Conservation (phyloP, 176 grass and related monocot genomes). For the Microstegium vimineum region DNA sequence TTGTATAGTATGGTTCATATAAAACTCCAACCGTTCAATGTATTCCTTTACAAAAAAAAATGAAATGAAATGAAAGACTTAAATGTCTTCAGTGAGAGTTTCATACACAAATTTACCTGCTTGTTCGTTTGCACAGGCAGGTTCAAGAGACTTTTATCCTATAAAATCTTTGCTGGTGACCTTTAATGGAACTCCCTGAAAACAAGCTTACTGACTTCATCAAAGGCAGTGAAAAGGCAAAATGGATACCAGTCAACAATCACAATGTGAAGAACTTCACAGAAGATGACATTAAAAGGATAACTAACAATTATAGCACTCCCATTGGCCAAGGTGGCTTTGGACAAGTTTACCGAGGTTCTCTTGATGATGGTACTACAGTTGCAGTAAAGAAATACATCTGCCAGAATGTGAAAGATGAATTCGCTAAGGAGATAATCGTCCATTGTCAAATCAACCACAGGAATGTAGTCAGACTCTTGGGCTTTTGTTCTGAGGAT, state of each 20-base stretch:
- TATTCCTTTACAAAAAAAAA: not conserved
- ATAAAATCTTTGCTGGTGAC: not conserved
- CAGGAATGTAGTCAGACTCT: not conserved
- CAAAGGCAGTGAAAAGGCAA: not conserved
- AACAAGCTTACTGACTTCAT: not conserved
- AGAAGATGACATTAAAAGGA: slow-evolving; percentile 5
- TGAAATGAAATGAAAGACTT: too few species aligned
- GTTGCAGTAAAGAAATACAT: slow-evolving; percentile 6
- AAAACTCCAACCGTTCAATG: not conserved
- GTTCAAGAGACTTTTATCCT: not conserved
- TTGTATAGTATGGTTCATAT: too few species aligned
- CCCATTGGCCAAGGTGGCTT: not conserved
- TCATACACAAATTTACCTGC: too few species aligned
- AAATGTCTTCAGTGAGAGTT: too few species aligned
- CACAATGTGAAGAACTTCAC: not conserved
- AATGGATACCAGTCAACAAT: not conserved
- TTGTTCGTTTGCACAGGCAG: not conserved
- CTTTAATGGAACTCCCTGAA: not conserved
- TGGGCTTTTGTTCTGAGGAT: not conserved
- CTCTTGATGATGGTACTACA: not conserved
- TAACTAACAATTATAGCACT: not conserved
- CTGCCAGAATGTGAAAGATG: not conserved
- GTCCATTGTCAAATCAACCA: not conserved
- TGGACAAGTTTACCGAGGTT: not conserved
- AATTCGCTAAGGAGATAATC: not conserved